These are phyloP conservation scores for Hypoxylon fragiforme DNA, from an alignment of 495 filamentous ascomycete species.

Conservation along the genomic window DNA sequence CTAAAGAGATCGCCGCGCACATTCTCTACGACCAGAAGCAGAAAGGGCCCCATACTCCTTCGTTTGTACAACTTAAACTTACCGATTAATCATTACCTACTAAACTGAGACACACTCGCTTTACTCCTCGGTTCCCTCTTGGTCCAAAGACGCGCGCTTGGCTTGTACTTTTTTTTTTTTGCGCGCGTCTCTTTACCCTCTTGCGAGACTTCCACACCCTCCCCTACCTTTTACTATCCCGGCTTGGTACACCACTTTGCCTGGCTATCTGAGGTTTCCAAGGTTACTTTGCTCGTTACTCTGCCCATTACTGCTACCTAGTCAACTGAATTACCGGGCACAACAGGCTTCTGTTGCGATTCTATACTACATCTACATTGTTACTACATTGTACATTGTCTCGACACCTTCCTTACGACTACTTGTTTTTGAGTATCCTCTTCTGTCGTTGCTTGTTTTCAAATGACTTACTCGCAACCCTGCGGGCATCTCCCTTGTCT, in stretches of 20 bases:
- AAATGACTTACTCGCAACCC: slow-evolving; percentile 48
- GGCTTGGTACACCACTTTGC: slow-evolving; percentile 28
- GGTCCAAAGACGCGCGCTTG: slow-evolving; percentile 40
- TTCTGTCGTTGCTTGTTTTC: slow-evolving; percentile 35
- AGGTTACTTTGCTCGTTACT: slow-evolving; percentile 31
- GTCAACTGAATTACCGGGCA: slow-evolving; percentile 36
- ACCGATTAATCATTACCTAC: slow-evolving; percentile 9
- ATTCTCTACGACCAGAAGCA: slow-evolving; percentile 23
- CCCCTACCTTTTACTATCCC: slow-evolving; percentile 28
- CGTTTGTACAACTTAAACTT: slow-evolving; percentile 31
- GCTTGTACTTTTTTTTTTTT: slow-evolving; percentile 28
- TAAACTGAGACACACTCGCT: slow-evolving; percentile 38
- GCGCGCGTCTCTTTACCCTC: slow-evolving; percentile 40
- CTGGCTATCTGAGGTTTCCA: slow-evolving; percentile 19
- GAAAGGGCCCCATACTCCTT: slow-evolving; percentile 18
- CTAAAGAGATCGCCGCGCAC: slow-evolving; percentile 34
- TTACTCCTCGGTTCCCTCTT: slow-evolving; percentile 30
- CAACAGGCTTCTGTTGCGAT: slow-evolving; percentile 32
- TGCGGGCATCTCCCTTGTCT: slow-evolving; percentile 39
- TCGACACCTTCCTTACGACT: slow-evolving; percentile 27
- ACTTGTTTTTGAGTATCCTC: slow-evolving; percentile 21
- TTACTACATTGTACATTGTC: too few relatives aligned
- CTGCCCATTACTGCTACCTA: slow-evolving; percentile 33
- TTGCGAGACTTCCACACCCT: slow-evolving; percentile 33
- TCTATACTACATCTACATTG: slow-evolving; percentile 26